These are phyloP conservation scores for Physaria fendleri DNA, from an alignment of 345 rosid genomes.

Conservation along the genomic window DNA sequence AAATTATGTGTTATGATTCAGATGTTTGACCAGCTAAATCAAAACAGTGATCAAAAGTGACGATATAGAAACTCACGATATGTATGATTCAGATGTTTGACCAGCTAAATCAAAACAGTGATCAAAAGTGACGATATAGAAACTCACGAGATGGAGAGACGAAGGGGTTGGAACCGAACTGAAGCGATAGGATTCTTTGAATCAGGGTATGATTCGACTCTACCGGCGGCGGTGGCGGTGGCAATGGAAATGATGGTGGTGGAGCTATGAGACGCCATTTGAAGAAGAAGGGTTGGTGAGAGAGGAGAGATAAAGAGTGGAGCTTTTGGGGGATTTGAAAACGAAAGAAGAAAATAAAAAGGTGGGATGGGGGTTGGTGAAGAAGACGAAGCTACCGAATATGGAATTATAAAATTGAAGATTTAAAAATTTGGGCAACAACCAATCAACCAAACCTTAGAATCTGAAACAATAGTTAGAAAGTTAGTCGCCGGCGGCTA, in stretches of 20 bases:
- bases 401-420: background rate
- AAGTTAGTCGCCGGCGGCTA: slow-evolving; percentile 6
- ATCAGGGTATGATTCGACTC: slow-evolving; percentile 2
- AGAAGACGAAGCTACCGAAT: background rate
- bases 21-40: background rate
- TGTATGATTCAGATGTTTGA: background rate
- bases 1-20: background rate
- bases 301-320: background rate
- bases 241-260: slow-evolving; percentile 16
- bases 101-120: background rate
- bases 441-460: slow-evolving; percentile 4
- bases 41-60: background rate
- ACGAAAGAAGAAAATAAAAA: slow-evolving; percentile 1
- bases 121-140: background rate
- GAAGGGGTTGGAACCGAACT: slow-evolving; percentile 29
- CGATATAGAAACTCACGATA: no score
- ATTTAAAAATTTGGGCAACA: background rate
- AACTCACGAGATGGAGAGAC: slow-evolving; percentile 34
- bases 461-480: background rate
- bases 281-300: slow-evolving; percentile 30
- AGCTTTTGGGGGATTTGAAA: slow-evolving; percentile 4
- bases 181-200: slow-evolving; percentile 27
- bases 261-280: slow-evolving; percentile 26
- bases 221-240: background rate
- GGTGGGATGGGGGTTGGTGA: slow-evolving; percentile 25